phyloP scores from a whole-genome alignment of 2,329 filamentous ascomycete genomes.

The Lasiodiplodia citricola region DNA sequence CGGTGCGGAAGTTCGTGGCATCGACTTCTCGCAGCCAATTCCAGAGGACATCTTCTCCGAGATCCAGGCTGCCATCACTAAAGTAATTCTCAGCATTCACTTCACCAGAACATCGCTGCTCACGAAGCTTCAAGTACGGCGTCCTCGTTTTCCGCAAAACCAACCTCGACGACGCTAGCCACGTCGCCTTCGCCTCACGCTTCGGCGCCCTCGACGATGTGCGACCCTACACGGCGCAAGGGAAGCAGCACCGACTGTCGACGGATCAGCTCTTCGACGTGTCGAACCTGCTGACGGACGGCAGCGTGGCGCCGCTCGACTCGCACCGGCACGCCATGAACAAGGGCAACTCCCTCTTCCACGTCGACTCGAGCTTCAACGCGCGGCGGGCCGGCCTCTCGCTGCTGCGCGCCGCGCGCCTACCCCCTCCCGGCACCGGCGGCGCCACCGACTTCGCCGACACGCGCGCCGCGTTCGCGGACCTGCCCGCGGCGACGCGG shows the following conservation, averaged over 20 bases:
- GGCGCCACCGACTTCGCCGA: conserved; percentile 38
- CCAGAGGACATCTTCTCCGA: conserved; percentile 43
- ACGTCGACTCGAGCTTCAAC: conserved; percentile 39
- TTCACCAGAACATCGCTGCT: background rate
- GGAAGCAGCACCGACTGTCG: conserved; percentile 54
- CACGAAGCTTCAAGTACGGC: conserved; percentile 51
- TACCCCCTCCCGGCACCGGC: conserved; percentile 35
- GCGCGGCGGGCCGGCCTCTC: conserved; percentile 36
- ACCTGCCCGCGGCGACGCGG: conserved; percentile 35
- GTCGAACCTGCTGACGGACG: conserved; percentile 59
- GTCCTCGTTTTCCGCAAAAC: conserved; percentile 59
- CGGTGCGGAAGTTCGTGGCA: conserved; percentile 45
- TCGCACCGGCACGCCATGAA: conserved; percentile 49
- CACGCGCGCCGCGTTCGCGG: conserved; percentile 38
- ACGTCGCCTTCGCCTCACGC: conserved; percentile 56
- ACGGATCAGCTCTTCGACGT: conserved; percentile 62
- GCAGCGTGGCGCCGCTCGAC: conserved; percentile 47
- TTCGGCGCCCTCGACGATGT: conserved; percentile 64
- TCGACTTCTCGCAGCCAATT: conserved; percentile 43
- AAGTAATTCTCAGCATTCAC: conserved; percentile 34
- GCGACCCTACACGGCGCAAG: conserved; percentile 54
- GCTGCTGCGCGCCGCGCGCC: conserved; percentile 32
- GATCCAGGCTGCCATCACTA: conserved; percentile 42
- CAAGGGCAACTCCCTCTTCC: conserved; percentile 42
- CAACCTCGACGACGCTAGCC: conserved; percentile 55